A percentile compares a stretch with the other conserved stretches of the same genome.
Conservation (phyloP, 106 monocot genomes). For the Acorus gramineus region DNA sequence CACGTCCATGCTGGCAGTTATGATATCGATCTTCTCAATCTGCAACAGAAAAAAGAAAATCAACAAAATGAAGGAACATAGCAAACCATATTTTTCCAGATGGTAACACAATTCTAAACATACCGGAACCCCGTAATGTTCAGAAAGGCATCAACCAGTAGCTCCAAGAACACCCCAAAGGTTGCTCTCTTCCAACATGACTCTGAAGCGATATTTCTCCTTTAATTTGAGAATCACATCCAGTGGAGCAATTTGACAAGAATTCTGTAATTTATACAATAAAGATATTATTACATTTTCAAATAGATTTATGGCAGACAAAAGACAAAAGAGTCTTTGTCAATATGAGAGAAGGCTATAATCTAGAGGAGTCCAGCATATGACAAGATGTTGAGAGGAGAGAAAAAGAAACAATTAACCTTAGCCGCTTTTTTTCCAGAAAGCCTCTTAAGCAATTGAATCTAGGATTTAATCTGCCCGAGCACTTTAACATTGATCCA, state of each 20-base stretch:
- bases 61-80: neutral
- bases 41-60: constrained; percentile 14
- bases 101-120: constrained; percentile 1
- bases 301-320: neutral
- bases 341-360: too few species aligned
- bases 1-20: constrained; percentile 90
- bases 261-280: constrained; percentile 47
- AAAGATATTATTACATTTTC: neutral
- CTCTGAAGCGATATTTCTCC: constrained; percentile 80
- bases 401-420: too few species aligned
- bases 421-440: too few species aligned
- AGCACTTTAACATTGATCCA: too few species aligned
- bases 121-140: constrained; percentile 60
- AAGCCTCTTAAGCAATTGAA: too few species aligned
- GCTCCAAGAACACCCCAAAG: constrained; percentile 88
- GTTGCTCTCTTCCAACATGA: constrained; percentile 73
- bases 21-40: constrained; percentile 96
- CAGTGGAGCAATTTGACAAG: constrained; percentile 89
- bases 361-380: neutral
- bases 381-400: neutral
- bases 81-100: neutral
- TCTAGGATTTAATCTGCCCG: too few species aligned
- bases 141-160: constrained; percentile 80
- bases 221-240: constrained; percentile 79
- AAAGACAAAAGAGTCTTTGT: neutral